Percentiles rank a stretch among this genome's conserved stretches.
Conservation (phyloP, 768 basidiomycete genomes). For the Filobasidium floriforme region DNA sequence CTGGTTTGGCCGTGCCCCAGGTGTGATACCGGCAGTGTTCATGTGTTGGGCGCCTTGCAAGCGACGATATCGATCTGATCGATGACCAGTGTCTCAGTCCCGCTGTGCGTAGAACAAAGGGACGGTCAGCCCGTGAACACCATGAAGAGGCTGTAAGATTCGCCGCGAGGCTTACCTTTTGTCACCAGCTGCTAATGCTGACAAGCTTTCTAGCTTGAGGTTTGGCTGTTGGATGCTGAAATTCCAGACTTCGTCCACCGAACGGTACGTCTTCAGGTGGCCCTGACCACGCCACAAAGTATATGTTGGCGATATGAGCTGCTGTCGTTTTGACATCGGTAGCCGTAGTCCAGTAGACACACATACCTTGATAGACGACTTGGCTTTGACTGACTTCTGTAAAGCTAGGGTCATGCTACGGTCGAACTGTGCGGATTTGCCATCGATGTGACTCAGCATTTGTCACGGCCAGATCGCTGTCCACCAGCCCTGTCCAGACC, state of each 20-base stretch:
- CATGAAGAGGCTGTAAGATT: background rate
- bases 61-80: conserved; percentile 93
- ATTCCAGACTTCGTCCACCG: conserved; percentile 70
- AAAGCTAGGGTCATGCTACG: conserved; percentile 88
- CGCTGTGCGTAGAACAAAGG: conserved; percentile 25
- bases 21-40: background rate
- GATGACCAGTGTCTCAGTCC: conserved; percentile 44
- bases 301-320: too few relatives aligned
- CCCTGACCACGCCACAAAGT: conserved; percentile 53
- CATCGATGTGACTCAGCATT: background rate
- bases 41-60: conserved; percentile 59
- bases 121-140: background rate
- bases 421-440: conserved; percentile 65
- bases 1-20: background rate
- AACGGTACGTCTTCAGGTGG: conserved; percentile 67
- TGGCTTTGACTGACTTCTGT: conserved; percentile 87
- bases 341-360: too few relatives aligned
- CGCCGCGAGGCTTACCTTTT: conserved; percentile 18
- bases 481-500: too few relatives aligned
- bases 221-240: conserved; percentile 87
- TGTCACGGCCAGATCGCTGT: background rate
- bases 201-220: conserved; percentile 76
- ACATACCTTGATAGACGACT: conserved; percentile 79
- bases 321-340: too few relatives aligned
- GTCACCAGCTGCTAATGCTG: conserved; percentile 15